Evolutionary conservation across 1,139 yeast genomes (phyloP).

Genomic region (Nakaseomyces sp.): DNA sequence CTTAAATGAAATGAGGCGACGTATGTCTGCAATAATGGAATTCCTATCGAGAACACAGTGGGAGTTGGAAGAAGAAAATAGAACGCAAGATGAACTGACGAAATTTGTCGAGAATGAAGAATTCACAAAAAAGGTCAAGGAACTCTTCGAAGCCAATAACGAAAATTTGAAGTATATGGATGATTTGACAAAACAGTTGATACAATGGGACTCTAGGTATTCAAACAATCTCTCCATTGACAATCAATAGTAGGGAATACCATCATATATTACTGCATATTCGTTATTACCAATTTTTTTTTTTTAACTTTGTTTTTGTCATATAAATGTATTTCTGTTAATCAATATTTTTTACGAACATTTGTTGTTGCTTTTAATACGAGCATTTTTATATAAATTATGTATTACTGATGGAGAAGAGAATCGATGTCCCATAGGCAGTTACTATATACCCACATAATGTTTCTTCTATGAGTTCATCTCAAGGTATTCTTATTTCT

Average conservation of each 20-base stretch:
- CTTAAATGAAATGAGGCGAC: slow-evolving; percentile 70
- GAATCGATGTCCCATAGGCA: no score
- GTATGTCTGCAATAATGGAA: slow-evolving; percentile 85
- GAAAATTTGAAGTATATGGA: slow-evolving; percentile 62
- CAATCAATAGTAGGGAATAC: neutral
- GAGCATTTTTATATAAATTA: no score
- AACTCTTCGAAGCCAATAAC: slow-evolving; percentile 41
- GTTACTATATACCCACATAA: no score
- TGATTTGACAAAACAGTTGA: slow-evolving; percentile 53
- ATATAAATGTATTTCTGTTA: no score
- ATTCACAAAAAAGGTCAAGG: slow-evolving; percentile 30
- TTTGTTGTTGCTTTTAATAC: no score
- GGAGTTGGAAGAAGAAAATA: slow-evolving; percentile 67
- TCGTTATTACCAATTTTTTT: neutral
- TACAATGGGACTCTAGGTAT: slow-evolving; percentile 70
- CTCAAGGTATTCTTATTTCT: no score
- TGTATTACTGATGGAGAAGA: no score
- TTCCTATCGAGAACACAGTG: slow-evolving; percentile 78
- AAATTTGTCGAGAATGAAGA: slow-evolving; percentile 38
- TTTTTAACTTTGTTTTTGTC: neutral
- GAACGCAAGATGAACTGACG: slow-evolving; percentile 43
- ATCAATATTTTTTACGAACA: no score
- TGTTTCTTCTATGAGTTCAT: no score
- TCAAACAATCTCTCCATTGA: slow-evolving; percentile 11
- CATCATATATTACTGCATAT: neutral